phyloP scores from a whole-genome alignment of 2,329 filamentous ascomycete genomes.

The Microdochium trichocladiopsis region DNA sequence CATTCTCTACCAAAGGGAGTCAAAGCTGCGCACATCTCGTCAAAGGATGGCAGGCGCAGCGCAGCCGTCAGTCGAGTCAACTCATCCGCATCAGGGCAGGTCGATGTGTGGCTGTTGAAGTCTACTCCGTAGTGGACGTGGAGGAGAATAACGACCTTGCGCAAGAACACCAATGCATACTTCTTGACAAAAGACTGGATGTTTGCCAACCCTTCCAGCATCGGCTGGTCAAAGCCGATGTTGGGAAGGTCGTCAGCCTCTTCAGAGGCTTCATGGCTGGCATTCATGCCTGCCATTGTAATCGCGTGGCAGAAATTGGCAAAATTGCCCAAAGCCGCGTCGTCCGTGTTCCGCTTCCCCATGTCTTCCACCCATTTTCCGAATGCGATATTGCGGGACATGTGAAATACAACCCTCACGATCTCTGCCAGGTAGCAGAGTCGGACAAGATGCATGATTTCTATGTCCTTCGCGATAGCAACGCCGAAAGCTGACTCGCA shows the following conservation, averaged over 20 bases:
- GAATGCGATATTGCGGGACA: slow-evolving; percentile 46
- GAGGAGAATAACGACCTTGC: slow-evolving; percentile 77
- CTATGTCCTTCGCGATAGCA: slow-evolving; percentile 58
- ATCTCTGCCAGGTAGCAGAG: slow-evolving; percentile 90
- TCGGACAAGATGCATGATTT: slow-evolving; percentile 72
- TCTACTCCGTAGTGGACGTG: slow-evolving; percentile 86
- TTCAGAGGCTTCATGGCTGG: slow-evolving; percentile 26
- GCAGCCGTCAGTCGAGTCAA: slow-evolving; percentile 72
- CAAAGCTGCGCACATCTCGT: slow-evolving; percentile 65
- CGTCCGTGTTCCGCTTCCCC: slow-evolving; percentile 31
- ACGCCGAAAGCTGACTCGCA: slow-evolving; percentile 71
- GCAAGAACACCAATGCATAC: slow-evolving; percentile 84
- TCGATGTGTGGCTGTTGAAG: slow-evolving; percentile 64
- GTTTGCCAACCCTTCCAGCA: slow-evolving; percentile 43
- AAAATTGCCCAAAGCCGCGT: slow-evolving; percentile 45
- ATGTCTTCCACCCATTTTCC: slow-evolving; percentile 41
- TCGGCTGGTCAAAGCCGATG: slow-evolving; percentile 46
- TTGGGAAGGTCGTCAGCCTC: slow-evolving; percentile 27
- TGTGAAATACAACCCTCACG: slow-evolving; percentile 66
- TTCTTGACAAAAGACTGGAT: slow-evolving; percentile 61
- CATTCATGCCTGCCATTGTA: slow-evolving; percentile 35
- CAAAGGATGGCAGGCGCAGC: slow-evolving; percentile 69
- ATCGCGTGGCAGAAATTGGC: slow-evolving; percentile 46
- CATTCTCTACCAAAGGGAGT: slow-evolving; percentile 34
- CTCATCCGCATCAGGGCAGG: slow-evolving; percentile 63